Base-by-base conservation (phyloP, 2,329 filamentous ascomycete genomes). In the Neopestalotiopsis clavispora region DNA sequence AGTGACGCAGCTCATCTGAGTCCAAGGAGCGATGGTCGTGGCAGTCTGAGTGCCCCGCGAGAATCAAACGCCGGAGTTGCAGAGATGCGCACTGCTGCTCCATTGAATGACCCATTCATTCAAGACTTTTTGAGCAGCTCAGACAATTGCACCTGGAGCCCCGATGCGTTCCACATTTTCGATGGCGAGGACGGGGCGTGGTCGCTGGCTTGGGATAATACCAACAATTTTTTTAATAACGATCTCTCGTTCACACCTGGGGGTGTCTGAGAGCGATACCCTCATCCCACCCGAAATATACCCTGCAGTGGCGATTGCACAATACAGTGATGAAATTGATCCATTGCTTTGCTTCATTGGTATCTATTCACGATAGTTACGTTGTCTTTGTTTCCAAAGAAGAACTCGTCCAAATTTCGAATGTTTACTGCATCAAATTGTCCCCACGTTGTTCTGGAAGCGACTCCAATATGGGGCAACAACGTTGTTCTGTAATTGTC, bases 401-500 rank as follows among this genome's bases (percentile, higher is more conserved):
- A 75, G 67, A 75, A 77, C 10, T 73, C 71, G 57, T 75, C 71
- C 20, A 75, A 66, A 63, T 77, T 76, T n/a, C 71, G 68, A 12
- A 73, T 66, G 32, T 71, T 71, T 7, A 68, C 69, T 66, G 70
- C 70, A 56, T 78, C 76, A 65, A 77, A 77, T 28, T 75, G 74
- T 1, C 45, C 32, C 76, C 76, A 77, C 57, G 72, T 77, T 3
- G 75, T 76, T 14, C 68, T 69, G 28, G 75, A 77, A 61, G 73
- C 75, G 1, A 75, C 75, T 20, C 76, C 76, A 63, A 77, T 74
- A 68, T 78, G 76, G 2, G 75, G 75, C 9, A 77, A 71, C 3
- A 80, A 68, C 2, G 78, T 79, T 6, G 76, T 75, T 65, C 74
- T 76, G 68, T 75, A 75, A 71, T 80, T 77, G 7, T 68, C 71